Evolutionary conservation across 129 eudicot genomes (phyloP).

Genomic region (Daucus carota): DH1_v3.0 NC_030384.2:28501501-28502000

Average conservation of each 20-base stretch:
- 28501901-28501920: constrained; percentile 40
- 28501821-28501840: constrained; percentile 16
- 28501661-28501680: constrained; percentile 59
- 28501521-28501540: constrained; percentile 23
- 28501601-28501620: not conserved
- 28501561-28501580: constrained; percentile 40
- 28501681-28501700: constrained; percentile 49
- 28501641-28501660: constrained; percentile 73
- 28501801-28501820: constrained; percentile 34
- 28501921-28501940: constrained; percentile 85
- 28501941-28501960: constrained; percentile 31
- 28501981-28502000: not conserved
- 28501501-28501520: constrained; percentile 16
- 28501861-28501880: constrained; percentile 42
- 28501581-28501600: not conserved
- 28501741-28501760: constrained; percentile 55
- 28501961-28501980: constrained; percentile 6
- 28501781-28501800: constrained; percentile 30
- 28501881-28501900: constrained; percentile 38
- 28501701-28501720: constrained; percentile 36
- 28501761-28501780: constrained; percentile 32
- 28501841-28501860: constrained; percentile 35
- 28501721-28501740: constrained; percentile 44
- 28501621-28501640: not conserved
- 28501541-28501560: constrained; percentile 15